phyloP scores from a whole-genome alignment of 768 basidiomycete species.

The Tylopilus vinaceipallidus region DNA sequence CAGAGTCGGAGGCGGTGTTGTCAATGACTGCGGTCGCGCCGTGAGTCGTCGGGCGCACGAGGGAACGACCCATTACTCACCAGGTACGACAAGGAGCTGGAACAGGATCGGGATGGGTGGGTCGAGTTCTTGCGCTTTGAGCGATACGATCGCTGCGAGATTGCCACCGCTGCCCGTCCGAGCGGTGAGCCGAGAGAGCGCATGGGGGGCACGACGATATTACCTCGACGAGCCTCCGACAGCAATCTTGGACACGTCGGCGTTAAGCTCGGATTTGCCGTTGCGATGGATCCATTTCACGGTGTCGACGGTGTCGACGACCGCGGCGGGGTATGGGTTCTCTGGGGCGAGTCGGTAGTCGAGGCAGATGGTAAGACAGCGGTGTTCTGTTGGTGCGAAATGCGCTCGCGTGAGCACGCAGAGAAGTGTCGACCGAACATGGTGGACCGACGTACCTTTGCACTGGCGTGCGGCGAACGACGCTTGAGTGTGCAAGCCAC shows the following conservation, averaged over 20 bases:
- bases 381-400: slow-evolving; percentile 43
- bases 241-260: slow-evolving; percentile 54
- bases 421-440: background rate
- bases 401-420: background rate
- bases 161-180: slow-evolving; percentile 77
- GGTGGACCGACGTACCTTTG: slow-evolving; percentile 14
- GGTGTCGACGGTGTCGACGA: slow-evolving; percentile 67
- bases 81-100: slow-evolving; percentile 67
- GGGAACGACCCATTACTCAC: slow-evolving; percentile 10
- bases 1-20: slow-evolving; percentile 54
- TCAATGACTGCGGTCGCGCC: slow-evolving; percentile 45
- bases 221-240: slow-evolving; percentile 72
- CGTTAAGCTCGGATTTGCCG: slow-evolving; percentile 44
- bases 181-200: no score
- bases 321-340: slow-evolving; percentile 65
- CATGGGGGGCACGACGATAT: no score
- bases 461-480: slow-evolving; percentile 43
- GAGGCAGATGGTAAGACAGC: slow-evolving; percentile 62
- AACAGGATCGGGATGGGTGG: slow-evolving; percentile 58
- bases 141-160: slow-evolving; percentile 60
- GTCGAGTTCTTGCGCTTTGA: slow-evolving; percentile 51
- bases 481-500: slow-evolving; percentile 57
- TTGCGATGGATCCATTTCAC: slow-evolving; percentile 57
- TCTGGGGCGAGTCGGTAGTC: slow-evolving; percentile 76
- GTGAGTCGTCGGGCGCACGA: background rate